phyloP scores from a whole-genome alignment of 2,329 filamentous ascomycete species.

The Arthroderma sp. region DNA sequence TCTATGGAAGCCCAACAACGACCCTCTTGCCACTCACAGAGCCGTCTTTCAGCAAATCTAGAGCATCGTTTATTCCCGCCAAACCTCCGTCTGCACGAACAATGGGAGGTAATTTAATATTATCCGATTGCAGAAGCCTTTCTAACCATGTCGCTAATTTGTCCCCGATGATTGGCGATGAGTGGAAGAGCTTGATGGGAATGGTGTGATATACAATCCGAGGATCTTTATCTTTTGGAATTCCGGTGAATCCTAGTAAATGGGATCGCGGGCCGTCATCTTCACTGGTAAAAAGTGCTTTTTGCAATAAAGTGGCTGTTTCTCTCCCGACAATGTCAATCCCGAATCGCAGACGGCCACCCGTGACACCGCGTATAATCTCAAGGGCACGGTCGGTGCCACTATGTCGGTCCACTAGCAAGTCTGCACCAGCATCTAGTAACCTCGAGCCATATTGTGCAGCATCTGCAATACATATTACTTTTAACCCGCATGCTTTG shows the following conservation, averaged over 20 bases:
- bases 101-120: slow-evolving; percentile 50
- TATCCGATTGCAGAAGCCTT: slow-evolving; percentile 41
- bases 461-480: slow-evolving; percentile 53
- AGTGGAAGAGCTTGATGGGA: slow-evolving; percentile 65
- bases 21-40: slow-evolving; percentile 56
- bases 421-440: slow-evolving; percentile 42
- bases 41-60: slow-evolving; percentile 53
- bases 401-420: slow-evolving; percentile 53
- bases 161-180: slow-evolving; percentile 50
- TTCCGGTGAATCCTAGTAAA: slow-evolving; percentile 52
- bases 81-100: slow-evolving; percentile 51
- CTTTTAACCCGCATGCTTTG: slow-evolving; percentile 49
- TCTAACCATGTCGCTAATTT: slow-evolving; percentile 55
- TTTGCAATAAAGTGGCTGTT: slow-evolving; percentile 41
- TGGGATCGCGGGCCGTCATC: slow-evolving; percentile 33
- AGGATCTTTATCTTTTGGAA: slow-evolving; percentile 44
- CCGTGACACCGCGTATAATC: slow-evolving; percentile 48
- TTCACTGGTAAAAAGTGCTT: slow-evolving; percentile 2
- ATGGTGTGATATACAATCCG: slow-evolving; percentile 49
- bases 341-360: slow-evolving; percentile 48
- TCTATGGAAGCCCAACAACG: slow-evolving; percentile 35
- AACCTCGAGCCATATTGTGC: slow-evolving; percentile 52
- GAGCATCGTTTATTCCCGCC: slow-evolving; percentile 51
- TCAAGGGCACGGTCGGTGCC: slow-evolving; percentile 52
- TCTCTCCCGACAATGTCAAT: slow-evolving; percentile 56